Conservation (phyloP, 306 rosid genomes). For the Albizia julibrissin region DNA sequence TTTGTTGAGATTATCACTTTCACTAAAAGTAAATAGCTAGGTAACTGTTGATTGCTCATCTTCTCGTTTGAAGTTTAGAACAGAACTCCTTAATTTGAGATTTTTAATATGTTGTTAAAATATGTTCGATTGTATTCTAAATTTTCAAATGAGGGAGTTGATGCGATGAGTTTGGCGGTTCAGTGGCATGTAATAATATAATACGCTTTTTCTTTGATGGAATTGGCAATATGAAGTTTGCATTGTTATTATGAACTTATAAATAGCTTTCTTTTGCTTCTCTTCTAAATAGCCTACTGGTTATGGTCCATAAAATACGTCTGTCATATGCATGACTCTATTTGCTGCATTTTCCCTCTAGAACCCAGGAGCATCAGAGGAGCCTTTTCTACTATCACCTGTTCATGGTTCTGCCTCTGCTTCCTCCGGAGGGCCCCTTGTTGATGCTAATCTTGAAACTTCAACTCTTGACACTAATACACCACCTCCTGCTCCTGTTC, state of each 20-base stretch:
- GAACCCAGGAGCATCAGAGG: slow-evolving; percentile 80
- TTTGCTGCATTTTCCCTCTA: slow-evolving; percentile 46
- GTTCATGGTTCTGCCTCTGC: slow-evolving; percentile 53
- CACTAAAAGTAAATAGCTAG: not conserved
- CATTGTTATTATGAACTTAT: slow-evolving; percentile 6
- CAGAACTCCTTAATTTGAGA: not conserved
- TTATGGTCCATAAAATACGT: slow-evolving; percentile 21
- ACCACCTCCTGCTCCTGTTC: slow-evolving; percentile 88
- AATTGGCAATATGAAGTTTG: slow-evolving; percentile 11
- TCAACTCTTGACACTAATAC: slow-evolving; percentile 86
- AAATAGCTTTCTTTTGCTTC: slow-evolving; percentile 6
- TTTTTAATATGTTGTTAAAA: slow-evolving; percentile 13
- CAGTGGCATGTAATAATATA: not conserved
- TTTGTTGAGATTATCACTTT: not conserved
- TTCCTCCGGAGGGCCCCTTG: slow-evolving; percentile 68
- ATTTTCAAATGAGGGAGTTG: not conserved
- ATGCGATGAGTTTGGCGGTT: slow-evolving; percentile 11
- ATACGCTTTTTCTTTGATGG: slow-evolving; percentile 2
- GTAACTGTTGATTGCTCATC: slow-evolving; percentile 10
- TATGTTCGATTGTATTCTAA: not conserved
- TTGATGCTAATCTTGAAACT: slow-evolving; percentile 87
- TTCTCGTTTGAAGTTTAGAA: not conserved
- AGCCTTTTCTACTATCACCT: slow-evolving; percentile 82
- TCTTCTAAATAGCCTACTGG: not conserved
- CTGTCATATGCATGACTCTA: slow-evolving; percentile 11